phyloP scores from a whole-genome alignment of 768 basidiomycete genomes.

The Collybia sp. region DNA sequence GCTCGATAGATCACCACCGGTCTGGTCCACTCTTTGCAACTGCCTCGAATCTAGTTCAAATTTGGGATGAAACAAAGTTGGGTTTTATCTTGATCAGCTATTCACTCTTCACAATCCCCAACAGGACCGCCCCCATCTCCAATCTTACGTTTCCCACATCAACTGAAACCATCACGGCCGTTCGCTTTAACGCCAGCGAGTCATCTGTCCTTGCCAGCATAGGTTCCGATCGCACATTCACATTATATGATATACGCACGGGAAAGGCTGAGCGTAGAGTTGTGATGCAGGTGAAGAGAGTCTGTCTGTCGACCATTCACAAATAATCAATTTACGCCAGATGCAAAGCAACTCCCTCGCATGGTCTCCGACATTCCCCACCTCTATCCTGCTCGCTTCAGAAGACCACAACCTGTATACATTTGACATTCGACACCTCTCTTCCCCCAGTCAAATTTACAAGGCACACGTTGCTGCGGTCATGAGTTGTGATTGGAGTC shows the following conservation, averaged over 20 bases:
- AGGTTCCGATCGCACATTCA: slow-evolving; percentile 93
- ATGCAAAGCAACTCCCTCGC: slow-evolving; percentile 88
- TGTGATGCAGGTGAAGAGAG: slow-evolving; percentile 70
- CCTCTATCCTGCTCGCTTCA: slow-evolving; percentile 87
- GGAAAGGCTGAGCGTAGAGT: slow-evolving; percentile 92
- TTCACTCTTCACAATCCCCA: slow-evolving; percentile 5
- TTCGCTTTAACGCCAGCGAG: slow-evolving; percentile 93
- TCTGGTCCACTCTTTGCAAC: slow-evolving; percentile 90
- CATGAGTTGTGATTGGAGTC: slow-evolving; percentile 96
- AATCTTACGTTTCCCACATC: slow-evolving; percentile 85
- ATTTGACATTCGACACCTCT: slow-evolving; percentile 87
- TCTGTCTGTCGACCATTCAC: background rate
- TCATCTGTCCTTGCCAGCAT: slow-evolving; percentile 92
- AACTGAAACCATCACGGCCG: slow-evolving; percentile 81
- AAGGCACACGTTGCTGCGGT: slow-evolving; percentile 97
- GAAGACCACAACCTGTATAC: slow-evolving; percentile 99
- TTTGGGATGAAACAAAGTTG: slow-evolving; percentile 98
- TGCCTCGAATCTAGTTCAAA: slow-evolving; percentile 87
- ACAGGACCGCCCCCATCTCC: slow-evolving; percentile 78
- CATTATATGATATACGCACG: slow-evolving; percentile 93
- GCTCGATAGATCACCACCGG: slow-evolving; percentile 92
- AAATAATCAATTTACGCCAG: slow-evolving; percentile 23
- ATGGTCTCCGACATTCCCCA: slow-evolving; percentile 97
- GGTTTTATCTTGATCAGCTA: slow-evolving; percentile 12
- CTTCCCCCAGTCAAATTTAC: slow-evolving; percentile 85